Base-by-base conservation (phyloP, 345 rosid genomes). In the Rhodamnia rubescens region DNA sequence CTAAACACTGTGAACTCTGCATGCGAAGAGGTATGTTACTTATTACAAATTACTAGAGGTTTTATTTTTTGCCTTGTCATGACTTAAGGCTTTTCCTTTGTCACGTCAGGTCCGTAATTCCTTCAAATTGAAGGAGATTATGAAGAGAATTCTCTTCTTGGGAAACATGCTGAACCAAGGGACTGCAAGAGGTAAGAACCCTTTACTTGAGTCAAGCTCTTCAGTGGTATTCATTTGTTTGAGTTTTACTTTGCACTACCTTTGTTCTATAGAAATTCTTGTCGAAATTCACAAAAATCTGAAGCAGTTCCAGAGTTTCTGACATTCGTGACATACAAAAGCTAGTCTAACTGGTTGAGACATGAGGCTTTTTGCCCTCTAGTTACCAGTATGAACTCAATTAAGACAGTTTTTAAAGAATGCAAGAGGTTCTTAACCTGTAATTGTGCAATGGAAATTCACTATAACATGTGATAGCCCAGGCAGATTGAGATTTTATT, bases 81-180 rank as follows among this genome's bases (percentile, higher is more conserved):
- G 64, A 84, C 36, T 40, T 84, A 6, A 69, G 81, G 47, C 9
- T 69, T 18, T 29, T 36, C 36, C 52, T 51, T 13, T 87, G 81
- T 88, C 84, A 69, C 80, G 55, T 85, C 89, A 98, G 99, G 99
- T 96, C 85, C 96, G 99, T 69, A 91, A 85, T 86, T 98, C 99
- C 82, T 86, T 78, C 59, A 96, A 95, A 88, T 87, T 98, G 90
- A 96, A 98, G 91, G 99, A 95, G 86, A 98, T 96, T 84, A 93
- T 98, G 99, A 95, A 94, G 92, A 93, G 87, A 89, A 96, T 98
- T 92, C 98, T 98, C 83, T 92, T 90, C 86, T 90, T 98, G 85
- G 99, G 99, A 86, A 98, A 98, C 87, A 92, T 93, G 11, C 88
- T 96, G 90, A 98, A 96, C 91, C 98, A 98, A 88, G 99, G 99